Evolutionary conservation across 768 basidiomycete genomes (phyloP), one percentile per base, ranked within the genome.

Genomic region (Piloderma croceum): DNA sequence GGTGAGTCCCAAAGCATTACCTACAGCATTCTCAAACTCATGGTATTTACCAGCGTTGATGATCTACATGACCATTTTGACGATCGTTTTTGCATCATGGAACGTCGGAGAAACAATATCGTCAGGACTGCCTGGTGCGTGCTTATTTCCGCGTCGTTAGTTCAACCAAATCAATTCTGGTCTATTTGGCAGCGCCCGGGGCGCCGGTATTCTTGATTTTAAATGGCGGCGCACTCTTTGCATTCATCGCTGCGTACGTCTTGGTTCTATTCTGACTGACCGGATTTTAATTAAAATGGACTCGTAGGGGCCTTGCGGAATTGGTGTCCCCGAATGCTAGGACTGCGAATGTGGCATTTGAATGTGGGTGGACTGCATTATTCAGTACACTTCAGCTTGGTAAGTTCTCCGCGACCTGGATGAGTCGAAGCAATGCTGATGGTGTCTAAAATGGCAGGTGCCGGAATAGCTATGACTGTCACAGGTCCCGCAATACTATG

Each of bases 61-160:
- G 27, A 48, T 63, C 7, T 75, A 71, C 48, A 58, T 80, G 31
- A 76, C 70, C 48, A 43, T 77, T 33, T 63, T 83, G 35, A 54
- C 69, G 6, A 52, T 81, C 31, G 66, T 71, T 18, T 79, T 81
- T 46, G 69, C 79, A 6, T 65, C 70, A 27, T 82, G 79, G 80
- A 77, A 77, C 50, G 56, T 79, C 17, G 58, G 60, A 36, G 61
- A 65, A 12, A 63, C 65, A 15, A 57, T 50, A 38, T 56, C 59
- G 7, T 53, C 56, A 9, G 64, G 61, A 3, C 37, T 60, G 41
- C 51, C 63, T 44, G 63, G 77, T 76, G 46, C 41, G 65, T 50
- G 7, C 2, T 32, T 38, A 19, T 29, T 19, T 24, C 20, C 35
- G 7, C 11, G 13, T 31, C 22, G 20, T 24, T 42, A 13, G 24